Base-by-base conservation (phyloP, 2,329 filamentous ascomycete species). In the Pseudocercospora fijiensis region DNA sequence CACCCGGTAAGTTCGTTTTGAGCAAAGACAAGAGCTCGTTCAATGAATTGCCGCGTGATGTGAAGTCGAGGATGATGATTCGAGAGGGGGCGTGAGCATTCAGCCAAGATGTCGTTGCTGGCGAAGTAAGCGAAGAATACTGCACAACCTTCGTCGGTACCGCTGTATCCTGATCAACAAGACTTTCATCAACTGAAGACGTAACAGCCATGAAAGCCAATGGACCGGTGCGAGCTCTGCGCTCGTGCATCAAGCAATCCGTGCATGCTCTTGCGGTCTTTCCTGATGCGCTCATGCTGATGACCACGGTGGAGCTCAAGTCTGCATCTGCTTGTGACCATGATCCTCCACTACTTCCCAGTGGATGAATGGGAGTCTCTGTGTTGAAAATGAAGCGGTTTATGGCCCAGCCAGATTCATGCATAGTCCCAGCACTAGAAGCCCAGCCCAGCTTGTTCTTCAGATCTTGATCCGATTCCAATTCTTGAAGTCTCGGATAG, bases 61-160 rank as follows among this genome's bases (percentile, higher is more conserved):
- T 66, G 33, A 69, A 69, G 57, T 71, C 69, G n/a, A 60, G 9
- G 11, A 71, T 62, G 0, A 68, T 27, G 30, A 69, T 60, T 18
- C 58, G 61, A 0, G n/a, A 26, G 20, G 65, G 62, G 10, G 16
- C 18, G 22, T 58, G 57, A n/a, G 30, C 20, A 1, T 10, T 11
- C 20, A 68, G 22, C 63, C 63, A 65, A 0, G 20, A n/a, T 10
- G 28, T 24, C n/a, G 55, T 60, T 7, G 26, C 10, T 3, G 16
- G 0, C 16, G 51, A 33, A 4, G 45, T 30, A 11, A 65, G 33
- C 4, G 60, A 30, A 0, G 18, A 28, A 24, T 70, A 69, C 16
- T 37, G 16, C 7, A 69, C 26, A 7, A 58, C 30, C 27, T 57
- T 62, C 13, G 57, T 58, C 8, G 58, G 47, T 4, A 55, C 24